Base-by-base conservation (phyloP, 1,139 yeast species). In the Saccharomycopsis hybrid region DNA sequence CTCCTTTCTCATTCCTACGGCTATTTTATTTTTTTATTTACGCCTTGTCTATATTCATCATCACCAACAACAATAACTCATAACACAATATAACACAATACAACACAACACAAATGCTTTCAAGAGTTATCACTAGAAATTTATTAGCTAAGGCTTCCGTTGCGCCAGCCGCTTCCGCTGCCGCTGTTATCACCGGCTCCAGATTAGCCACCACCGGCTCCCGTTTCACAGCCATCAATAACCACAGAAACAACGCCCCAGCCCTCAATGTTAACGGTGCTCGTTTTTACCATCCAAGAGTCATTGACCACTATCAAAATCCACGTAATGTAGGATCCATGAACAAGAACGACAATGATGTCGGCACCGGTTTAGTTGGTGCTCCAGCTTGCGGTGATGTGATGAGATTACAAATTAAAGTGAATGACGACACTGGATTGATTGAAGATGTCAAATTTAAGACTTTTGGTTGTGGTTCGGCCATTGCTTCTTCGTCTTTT, bases 331-430 rank as follows among this genome's bases (percentile, higher is more conserved):
- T 92, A 43, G 98, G 98, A 24, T 78, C 96, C 5, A 70, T 92
- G 68, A 88, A 89, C 68, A 89, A 90, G 70, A 76, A 74, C 56
- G 78, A 80, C 55, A 62, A 68, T 28, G 78, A 82, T 58, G 97
- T 92, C n/a, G 98, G 98, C 43, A 92, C 98, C 1, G 98, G 98
- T 1, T 77, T 92, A 43, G 98, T 92, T 24, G 92, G 98, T 50
- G 98, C 98, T 0, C 98, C 98, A 51, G 98, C 98, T 0, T 92
- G 98, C 72, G 98, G 98, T 54, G 98, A 92, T 72, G 98, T 92
- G 48, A 92, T 92, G 97, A 84, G 95, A 70, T 77, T 92, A 58
- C 98, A 92, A 67, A 92, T 92, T 62, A 81, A 90, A 64, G 98
- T 92, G 18, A 83, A 83, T 59, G 97, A 89, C 60, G 82, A 78